These are phyloP conservation scores for Elsinoe ampelina DNA, from an alignment of 2,329 filamentous ascomycete genomes.

Conservation along the genomic window DNA sequence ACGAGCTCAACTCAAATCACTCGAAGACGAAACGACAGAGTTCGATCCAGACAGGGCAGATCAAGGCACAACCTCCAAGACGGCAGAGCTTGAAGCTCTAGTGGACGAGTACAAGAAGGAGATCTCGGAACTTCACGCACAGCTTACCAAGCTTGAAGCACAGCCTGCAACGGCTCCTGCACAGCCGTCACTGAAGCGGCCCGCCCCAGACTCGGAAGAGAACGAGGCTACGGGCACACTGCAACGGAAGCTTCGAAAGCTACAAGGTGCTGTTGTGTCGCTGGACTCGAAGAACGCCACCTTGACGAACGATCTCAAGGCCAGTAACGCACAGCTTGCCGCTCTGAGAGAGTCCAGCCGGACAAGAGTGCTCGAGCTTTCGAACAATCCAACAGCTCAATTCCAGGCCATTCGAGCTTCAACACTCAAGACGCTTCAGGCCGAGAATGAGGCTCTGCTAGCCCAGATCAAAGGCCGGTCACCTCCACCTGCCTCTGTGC, in stretches of 20 bases:
- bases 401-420: slow-evolving; percentile 74
- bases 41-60: slow-evolving; percentile 75
- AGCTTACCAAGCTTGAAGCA: slow-evolving; percentile 59
- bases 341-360: slow-evolving; percentile 57
- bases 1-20: slow-evolving; percentile 76
- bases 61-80: slow-evolving; percentile 60
- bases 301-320: slow-evolving; percentile 65
- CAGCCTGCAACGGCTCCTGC: slow-evolving; percentile 36
- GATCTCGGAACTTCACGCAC: slow-evolving; percentile 61
- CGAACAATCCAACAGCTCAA: slow-evolving; percentile 85
- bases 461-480: slow-evolving; percentile 51
- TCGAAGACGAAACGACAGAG: slow-evolving; percentile 79
- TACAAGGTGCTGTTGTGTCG: slow-evolving; percentile 67
- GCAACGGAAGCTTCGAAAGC: slow-evolving; percentile 74
- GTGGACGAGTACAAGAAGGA: slow-evolving; percentile 81
- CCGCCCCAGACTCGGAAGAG: slow-evolving; percentile 44
- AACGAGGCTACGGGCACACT: slow-evolving; percentile 72
- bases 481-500: slow-evolving; percentile 46
- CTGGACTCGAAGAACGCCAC: slow-evolving; percentile 61
- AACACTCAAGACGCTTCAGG: slow-evolving; percentile 66
- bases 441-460: slow-evolving; percentile 77
- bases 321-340: slow-evolving; percentile 63
- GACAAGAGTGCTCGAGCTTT: slow-evolving; percentile 74
- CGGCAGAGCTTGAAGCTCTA: slow-evolving; percentile 74
- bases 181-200: slow-evolving; percentile 38